Evolutionary conservation across 2,329 filamentous ascomycete species (phyloP).

Genomic region (Aspergillus quadrilineatus): DNA sequence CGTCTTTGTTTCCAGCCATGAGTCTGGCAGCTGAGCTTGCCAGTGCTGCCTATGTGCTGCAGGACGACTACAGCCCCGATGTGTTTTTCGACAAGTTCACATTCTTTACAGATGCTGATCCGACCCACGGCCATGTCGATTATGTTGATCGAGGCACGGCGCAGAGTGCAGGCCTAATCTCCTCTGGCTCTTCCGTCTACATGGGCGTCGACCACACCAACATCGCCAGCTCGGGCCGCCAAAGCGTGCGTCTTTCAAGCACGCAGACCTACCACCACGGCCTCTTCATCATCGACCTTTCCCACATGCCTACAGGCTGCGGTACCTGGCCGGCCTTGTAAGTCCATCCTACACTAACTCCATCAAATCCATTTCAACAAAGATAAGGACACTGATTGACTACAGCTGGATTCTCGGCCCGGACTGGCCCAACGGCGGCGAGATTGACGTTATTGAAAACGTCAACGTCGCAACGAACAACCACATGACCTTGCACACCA

Average conservation of each 20-base stretch:
- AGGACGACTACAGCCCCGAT: slow-evolving; percentile 49
- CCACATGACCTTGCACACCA: slow-evolving; percentile 68
- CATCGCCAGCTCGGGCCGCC: slow-evolving; percentile 59
- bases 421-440: slow-evolving; percentile 68
- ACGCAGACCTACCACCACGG: slow-evolving; percentile 63
- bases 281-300: slow-evolving; percentile 69
- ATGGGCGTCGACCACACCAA: slow-evolving; percentile 68
- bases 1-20: slow-evolving; percentile 28
- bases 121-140: slow-evolving; percentile 71
- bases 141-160: slow-evolving; percentile 65
- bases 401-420: slow-evolving; percentile 58
- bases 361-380: neutral
- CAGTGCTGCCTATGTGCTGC: slow-evolving; percentile 41
- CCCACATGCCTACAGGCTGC: slow-evolving; percentile 72
- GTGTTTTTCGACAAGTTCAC: slow-evolving; percentile 54
- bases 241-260: slow-evolving; percentile 69
- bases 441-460: slow-evolving; percentile 80
- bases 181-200: slow-evolving; percentile 59
- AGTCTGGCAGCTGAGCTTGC: slow-evolving; percentile 33
- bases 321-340: slow-evolving; percentile 72
- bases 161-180: slow-evolving; percentile 58
- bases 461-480: slow-evolving; percentile 64
- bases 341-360: slow-evolving; percentile 14
- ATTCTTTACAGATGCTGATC: slow-evolving; percentile 59
- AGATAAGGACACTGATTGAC: neutral